These are phyloP conservation scores for Scopulariopsis brevicaulis DNA, from an alignment of 2,329 filamentous ascomycete genomes.

Conservation along the genomic window DNA sequence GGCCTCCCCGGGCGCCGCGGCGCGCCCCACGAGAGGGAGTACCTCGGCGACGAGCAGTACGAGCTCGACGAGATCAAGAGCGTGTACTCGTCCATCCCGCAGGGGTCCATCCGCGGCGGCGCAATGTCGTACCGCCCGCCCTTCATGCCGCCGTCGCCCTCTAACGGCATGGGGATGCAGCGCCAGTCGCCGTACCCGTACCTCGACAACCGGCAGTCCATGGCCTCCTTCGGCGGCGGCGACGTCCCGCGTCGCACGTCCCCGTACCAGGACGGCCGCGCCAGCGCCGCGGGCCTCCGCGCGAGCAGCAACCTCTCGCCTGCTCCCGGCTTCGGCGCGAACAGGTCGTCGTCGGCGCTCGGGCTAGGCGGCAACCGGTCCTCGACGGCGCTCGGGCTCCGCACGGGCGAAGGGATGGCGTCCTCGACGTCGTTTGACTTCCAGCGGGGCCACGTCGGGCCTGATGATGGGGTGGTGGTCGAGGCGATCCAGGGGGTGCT, in stretches of 20 bases:
- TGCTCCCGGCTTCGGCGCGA: constrained; percentile 20
- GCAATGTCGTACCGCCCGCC: constrained; percentile 56
- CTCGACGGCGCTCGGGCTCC: constrained; percentile 35
- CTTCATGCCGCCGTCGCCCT: constrained; percentile 78
- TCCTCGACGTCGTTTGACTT: constrained; percentile 48
- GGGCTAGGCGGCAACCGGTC: constrained; percentile 24
- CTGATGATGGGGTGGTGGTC: constrained; percentile 69
- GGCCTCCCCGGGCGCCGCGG: constrained; percentile 86
- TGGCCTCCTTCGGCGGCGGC: constrained; percentile 54
- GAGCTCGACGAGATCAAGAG: constrained; percentile 99
- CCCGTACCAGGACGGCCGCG: constrained; percentile 48
- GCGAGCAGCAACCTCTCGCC: constrained; percentile 35
- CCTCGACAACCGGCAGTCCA: constrained; percentile 54
- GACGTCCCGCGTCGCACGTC: constrained; percentile 39
- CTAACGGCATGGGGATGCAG: constrained; percentile 29
- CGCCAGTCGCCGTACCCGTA: constrained; percentile 36
- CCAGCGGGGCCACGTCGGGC: constrained; percentile 43
- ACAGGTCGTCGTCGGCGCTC: constrained; percentile 29
- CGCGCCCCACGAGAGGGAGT: constrained; percentile 54
- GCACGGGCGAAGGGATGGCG: constrained; percentile 33
- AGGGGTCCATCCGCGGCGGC: constrained; percentile 60
- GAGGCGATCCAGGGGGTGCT: constrained; percentile 78
- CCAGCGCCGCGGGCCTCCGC: constrained; percentile 51
- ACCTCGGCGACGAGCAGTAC: constrained; percentile 63
- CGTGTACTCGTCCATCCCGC: constrained; percentile 85